Base-by-base conservation (phyloP, 495 filamentous ascomycete species). In the Choiromyces venosus region DNA sequence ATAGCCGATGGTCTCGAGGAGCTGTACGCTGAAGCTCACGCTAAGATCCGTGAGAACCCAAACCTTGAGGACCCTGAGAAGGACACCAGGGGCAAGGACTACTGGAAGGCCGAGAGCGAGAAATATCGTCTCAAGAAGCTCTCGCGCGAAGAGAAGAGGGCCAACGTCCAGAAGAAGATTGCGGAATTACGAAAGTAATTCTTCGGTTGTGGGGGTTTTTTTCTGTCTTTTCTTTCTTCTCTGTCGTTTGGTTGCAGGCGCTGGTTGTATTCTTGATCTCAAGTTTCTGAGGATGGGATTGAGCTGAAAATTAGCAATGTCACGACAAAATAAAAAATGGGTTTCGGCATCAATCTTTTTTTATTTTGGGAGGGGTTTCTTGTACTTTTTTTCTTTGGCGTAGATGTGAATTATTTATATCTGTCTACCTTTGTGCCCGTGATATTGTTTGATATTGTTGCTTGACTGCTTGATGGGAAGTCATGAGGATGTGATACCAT, bases 21-120 rank as follows among this genome's bases (percentile, higher is more conserved):
- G 79, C 84, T 98, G 82, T 99, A 98, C 88, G 81, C 86, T 67
- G 92, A 97, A 83, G 94, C 93, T 72, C 96, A 99, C 89, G 90
- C 91, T 85, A 90, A 91, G 83, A 99, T 99, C 88, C 94, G 95
- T 79, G 96, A 94, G 87, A 91, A 98, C 85, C 95, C 95, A 83
- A 95, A 90, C 87, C 96, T 97, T 90, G 93, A 94, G 88, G 89
- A 88, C 75, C 92, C 94, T 82, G 86, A 89, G 65, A 93, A 87
- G 42, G 81, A 87, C 83, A 92, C 93, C 89, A 97, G 97, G 93
- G 87, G 84, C 85, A 97, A 97, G 91, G 95, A 92, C 77, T 88
- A 97, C 87, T 97, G 91, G 89, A 99, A 98, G 92, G 87, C 87
- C 81, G 93, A 97, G 91, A 91, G 89, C 82, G 88, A 92, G 85